Evolutionary conservation across 345 rosid species (phyloP).

Genomic region (Euphorbia lathyris): DNA sequence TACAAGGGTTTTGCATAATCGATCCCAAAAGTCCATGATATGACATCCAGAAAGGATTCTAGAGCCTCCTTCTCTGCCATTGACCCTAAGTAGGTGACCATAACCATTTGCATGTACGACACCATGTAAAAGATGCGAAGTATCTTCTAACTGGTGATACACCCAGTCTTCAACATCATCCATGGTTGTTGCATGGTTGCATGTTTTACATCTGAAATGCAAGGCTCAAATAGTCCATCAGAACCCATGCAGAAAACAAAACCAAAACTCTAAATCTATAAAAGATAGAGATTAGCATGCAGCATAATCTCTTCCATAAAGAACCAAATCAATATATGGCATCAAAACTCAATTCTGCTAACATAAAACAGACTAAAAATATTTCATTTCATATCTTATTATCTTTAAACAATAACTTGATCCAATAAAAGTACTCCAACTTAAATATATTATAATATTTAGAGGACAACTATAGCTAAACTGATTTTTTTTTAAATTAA

Average conservation of each 20-base stretch:
- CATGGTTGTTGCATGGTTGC: conserved; percentile 41
- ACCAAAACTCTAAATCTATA: background rate
- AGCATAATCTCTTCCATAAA: background rate
- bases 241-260: background rate
- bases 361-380: background rate
- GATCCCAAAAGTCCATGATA: conserved; percentile 75
- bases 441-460: too few relatives aligned
- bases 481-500: too few relatives aligned
- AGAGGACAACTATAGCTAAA: too few relatives aligned
- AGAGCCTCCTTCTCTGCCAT: conserved; percentile 74
- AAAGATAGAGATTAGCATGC: background rate
- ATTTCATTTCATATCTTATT: too few relatives aligned
- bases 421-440: too few relatives aligned
- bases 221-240: background rate
- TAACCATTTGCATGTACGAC: conserved; percentile 63
- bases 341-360: background rate
- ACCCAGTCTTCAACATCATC: conserved; percentile 63
- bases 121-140: conserved; percentile 64
- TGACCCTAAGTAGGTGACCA: conserved; percentile 72
- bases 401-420: too few relatives aligned
- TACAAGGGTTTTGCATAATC: conserved; percentile 50
- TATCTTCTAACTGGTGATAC: conserved; percentile 58
- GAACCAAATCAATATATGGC: background rate
- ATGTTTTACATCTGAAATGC: conserved; percentile 47
- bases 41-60: conserved; percentile 56